Conservation (phyloP, 2,329 filamentous ascomycete genomes). For the Aspergillus flavus region DNA sequence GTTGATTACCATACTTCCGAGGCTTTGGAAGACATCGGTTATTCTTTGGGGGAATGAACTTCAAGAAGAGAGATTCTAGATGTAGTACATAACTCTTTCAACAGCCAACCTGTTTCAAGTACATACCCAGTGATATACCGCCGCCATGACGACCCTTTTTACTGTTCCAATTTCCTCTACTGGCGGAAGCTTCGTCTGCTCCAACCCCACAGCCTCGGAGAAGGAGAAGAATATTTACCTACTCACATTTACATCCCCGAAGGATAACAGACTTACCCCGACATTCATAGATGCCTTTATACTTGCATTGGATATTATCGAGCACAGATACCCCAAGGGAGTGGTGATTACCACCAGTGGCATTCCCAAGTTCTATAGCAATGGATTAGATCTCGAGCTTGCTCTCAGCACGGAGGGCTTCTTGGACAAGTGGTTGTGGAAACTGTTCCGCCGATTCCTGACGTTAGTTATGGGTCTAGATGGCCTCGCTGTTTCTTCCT, state of each 20-base stretch:
- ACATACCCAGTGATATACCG: background rate
- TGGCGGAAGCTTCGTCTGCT: slow-evolving; percentile 65
- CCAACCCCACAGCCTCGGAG: slow-evolving; percentile 55
- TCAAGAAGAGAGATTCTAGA: background rate
- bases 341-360: slow-evolving; percentile 76
- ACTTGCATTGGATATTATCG: slow-evolving; percentile 73
- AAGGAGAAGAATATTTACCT: slow-evolving; percentile 62
- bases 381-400: slow-evolving; percentile 76
- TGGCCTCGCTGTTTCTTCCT: background rate
- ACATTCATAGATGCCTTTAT: slow-evolving; percentile 69
- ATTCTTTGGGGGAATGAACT: background rate
- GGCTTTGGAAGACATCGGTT: background rate
- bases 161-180: slow-evolving; percentile 58
- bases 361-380: slow-evolving; percentile 79
- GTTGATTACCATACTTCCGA: background rate
- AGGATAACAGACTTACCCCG: slow-evolving; percentile 75
- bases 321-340: slow-evolving; percentile 67
- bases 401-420: slow-evolving; percentile 64
- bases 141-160: slow-evolving; percentile 54
- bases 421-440: slow-evolving; percentile 63
- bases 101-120: background rate
- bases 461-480: slow-evolving; percentile 45
- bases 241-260: slow-evolving; percentile 69
- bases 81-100: background rate
- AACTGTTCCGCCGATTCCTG: slow-evolving; percentile 65